Base-by-base conservation (phyloP, 768 basidiomycete species). In the Dioszegia hungarica region DNA sequence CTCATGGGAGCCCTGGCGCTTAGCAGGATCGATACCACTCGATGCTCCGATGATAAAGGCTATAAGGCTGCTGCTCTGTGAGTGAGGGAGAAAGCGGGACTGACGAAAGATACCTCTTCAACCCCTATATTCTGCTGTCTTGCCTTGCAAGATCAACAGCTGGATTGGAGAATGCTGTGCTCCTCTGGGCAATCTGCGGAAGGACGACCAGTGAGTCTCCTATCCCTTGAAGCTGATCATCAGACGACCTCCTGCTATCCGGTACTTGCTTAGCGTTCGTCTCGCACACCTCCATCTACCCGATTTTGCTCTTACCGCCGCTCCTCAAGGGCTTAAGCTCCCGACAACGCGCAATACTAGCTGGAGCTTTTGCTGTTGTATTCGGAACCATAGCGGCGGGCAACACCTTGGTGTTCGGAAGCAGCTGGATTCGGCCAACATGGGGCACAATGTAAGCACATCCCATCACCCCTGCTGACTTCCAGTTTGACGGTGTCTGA, bases 41-140 rank as follows among this genome's bases (percentile, higher is more conserved):
- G 50, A 40, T 81, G 85, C 1, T 76, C 77, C 28, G 79, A 80
- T 50, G 70, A 83, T 38, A 66, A 63, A 56, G 39, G 27, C 33
- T 76, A 77, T 48, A 82, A 79, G 74, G 85, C 83, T 19, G 85
- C 83, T 17, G 80, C 84, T 6, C 75, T 82, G 89, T 91, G 67
- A 61, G 86, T 80, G 20, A 20, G n/a, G 37, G 22, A 24, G 14
- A 11, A 5, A 5, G 20, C 14, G 20, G 14, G 17, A 56, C 47
- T 71, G 39, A 64, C 37, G 40, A 15, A 64, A 95, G 91, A 43
- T 93, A 87, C 76, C 82, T 95, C 19, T 75, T 94, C 47, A 95
- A 98, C 64, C 95, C 95, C 2, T 95, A 95, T 73, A 77, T 88
- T 8, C 74, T 94, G 55, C 79, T 91, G 1, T 84, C 92, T 0